Conservation (phyloP, 1,284 basidiomycete genomes). For the Anthracocystis panici-leucophaei region DNA sequence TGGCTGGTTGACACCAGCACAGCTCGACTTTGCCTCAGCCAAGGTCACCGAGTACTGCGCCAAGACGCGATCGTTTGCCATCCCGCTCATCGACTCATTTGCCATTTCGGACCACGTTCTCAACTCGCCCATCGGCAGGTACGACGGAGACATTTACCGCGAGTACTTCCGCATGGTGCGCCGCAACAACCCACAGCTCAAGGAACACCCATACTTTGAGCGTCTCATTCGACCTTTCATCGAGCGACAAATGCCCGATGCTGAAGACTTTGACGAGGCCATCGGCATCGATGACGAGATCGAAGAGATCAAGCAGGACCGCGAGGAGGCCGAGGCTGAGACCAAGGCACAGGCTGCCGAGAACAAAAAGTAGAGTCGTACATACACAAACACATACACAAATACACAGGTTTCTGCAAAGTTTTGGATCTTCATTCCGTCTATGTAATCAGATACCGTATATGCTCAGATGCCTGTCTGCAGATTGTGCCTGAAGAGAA, state of each 20-base stretch:
- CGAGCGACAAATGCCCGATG: constrained; percentile 71
- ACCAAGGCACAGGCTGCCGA: constrained; percentile 44
- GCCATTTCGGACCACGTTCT: constrained; percentile 74
- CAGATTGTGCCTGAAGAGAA: neutral
- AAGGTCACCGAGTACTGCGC: constrained; percentile 73
- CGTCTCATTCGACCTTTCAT: constrained; percentile 74
- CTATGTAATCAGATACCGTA: constrained; percentile 4
- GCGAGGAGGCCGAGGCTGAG: constrained; percentile 61
- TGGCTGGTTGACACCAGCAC: constrained; percentile 71
- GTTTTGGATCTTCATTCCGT: neutral
- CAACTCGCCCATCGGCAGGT: constrained; percentile 73
- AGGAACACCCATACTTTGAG: constrained; percentile 73
- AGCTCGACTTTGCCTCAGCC: constrained; percentile 72
- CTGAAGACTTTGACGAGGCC: constrained; percentile 68
- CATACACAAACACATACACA: constrained; percentile 2
- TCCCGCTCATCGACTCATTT: constrained; percentile 74
- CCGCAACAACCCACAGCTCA: constrained; percentile 67
- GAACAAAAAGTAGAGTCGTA: constrained; percentile 20
- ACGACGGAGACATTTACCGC: constrained; percentile 67
- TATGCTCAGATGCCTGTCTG: neutral
- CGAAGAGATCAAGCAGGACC: constrained; percentile 67
- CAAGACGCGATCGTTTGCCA: constrained; percentile 72
- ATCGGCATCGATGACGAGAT: constrained; percentile 73
- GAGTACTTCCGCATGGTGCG: constrained; percentile 65
- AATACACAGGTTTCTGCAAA: neutral